A percentile compares a stretch with the other conserved stretches of the same genome.
Evolutionary conservation across 805 yeast genomes (phyloP).

Genomic region (Nakazawaea ernobii): DNA sequence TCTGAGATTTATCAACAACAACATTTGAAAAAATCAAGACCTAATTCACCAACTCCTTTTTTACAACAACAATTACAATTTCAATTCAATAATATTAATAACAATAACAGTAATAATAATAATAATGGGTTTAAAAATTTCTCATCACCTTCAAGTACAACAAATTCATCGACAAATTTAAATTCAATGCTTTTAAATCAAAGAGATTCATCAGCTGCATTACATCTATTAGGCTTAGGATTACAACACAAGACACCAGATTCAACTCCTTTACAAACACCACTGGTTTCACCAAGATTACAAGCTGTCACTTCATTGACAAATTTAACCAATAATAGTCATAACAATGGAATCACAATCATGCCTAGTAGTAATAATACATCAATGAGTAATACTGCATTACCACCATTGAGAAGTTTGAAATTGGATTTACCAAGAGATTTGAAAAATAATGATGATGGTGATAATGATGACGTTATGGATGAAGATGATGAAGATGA

Average conservation of each 20-base stretch:
- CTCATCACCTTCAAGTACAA: background rate
- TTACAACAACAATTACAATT: background rate
- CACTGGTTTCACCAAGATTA: constrained; percentile 29
- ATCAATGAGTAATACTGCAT: constrained; percentile 17
- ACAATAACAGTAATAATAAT: too few species aligned
- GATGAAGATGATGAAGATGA: constrained; percentile 8
- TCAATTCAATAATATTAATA: too few species aligned
- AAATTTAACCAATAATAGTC: constrained; percentile 12
- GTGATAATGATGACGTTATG: too few species aligned
- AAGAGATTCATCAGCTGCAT: constrained; percentile 23
- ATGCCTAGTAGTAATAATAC: background rate
- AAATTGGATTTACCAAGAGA: constrained; percentile 45
- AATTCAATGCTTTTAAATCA: background rate
- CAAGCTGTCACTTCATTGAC: constrained; percentile 8
- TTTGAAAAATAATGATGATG: constrained; percentile 13
- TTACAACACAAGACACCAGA: constrained; percentile 21
- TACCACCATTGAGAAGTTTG: constrained; percentile 47
- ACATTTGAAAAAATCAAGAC: constrained; percentile 40
- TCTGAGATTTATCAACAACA: constrained; percentile 19
- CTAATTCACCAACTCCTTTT: constrained; percentile 35
- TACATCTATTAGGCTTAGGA: constrained; percentile 22
- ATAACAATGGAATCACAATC: too few species aligned
- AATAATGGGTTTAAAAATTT: too few species aligned
- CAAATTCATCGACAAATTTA: constrained; percentile 1
- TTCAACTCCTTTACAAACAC: constrained; percentile 28